Conservation (phyloP, 2,329 filamentous ascomycete species). For the Sclerotinia minor region DNA sequence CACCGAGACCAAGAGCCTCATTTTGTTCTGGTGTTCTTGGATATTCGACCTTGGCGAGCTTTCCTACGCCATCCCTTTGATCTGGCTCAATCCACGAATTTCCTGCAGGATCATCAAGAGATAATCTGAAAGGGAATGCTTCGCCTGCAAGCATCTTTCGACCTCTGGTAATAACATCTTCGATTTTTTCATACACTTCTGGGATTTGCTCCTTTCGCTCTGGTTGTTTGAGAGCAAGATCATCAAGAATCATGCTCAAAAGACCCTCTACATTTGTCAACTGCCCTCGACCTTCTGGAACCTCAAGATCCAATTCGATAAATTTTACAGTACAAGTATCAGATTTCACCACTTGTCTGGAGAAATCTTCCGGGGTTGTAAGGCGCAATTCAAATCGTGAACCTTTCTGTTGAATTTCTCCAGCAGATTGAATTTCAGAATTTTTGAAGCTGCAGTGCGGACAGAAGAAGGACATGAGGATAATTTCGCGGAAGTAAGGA, state of each 20-base stretch:
- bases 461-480: slow-evolving; percentile 96
- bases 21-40: slow-evolving; percentile 83
- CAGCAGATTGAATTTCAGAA: slow-evolving; percentile 90
- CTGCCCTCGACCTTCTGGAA: slow-evolving; percentile 86
- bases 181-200: slow-evolving; percentile 76
- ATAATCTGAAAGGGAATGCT: slow-evolving; percentile 83
- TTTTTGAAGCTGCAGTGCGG: slow-evolving; percentile 86
- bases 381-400: slow-evolving; percentile 80
- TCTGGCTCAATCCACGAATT: slow-evolving; percentile 97
- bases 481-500: slow-evolving; percentile 95
- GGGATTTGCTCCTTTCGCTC: slow-evolving; percentile 74
- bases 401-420: slow-evolving; percentile 87
- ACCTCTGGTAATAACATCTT: slow-evolving; percentile 71
- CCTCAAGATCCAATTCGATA: slow-evolving; percentile 89
- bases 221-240: slow-evolving; percentile 80
- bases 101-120: slow-evolving; percentile 85
- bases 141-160: slow-evolving; percentile 75
- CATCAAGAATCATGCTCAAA: slow-evolving; percentile 73
- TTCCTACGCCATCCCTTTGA: slow-evolving; percentile 74
- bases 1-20: slow-evolving; percentile 74
- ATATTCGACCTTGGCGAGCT: slow-evolving; percentile 87
- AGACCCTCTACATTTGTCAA: slow-evolving; percentile 93
- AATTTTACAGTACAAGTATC: slow-evolving; percentile 84
- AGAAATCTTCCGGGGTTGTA: slow-evolving; percentile 71
- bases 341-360: slow-evolving; percentile 87